Evolutionary conservation across 2,329 filamentous ascomycete genomes (phyloP).

Genomic region (Cladosporium phlei): DNA sequence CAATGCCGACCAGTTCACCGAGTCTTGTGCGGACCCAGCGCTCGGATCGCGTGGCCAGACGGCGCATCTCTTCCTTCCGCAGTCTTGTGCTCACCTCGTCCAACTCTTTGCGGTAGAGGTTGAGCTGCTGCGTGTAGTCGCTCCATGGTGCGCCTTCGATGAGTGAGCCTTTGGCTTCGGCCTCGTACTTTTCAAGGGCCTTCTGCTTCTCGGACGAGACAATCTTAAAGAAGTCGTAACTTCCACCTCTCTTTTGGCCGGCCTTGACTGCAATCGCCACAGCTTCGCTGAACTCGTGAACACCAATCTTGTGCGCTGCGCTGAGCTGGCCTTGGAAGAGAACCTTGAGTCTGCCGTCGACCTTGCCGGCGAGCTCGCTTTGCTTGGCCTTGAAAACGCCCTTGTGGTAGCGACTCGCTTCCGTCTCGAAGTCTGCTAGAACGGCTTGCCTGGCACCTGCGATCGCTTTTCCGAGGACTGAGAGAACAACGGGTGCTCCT

Average conservation of each 20-base stretch:
- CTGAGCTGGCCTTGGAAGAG: constrained; percentile 84
- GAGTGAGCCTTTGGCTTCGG: constrained; percentile 66
- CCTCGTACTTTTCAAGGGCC: constrained; percentile 69
- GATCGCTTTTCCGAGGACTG: constrained; percentile 70
- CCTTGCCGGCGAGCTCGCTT: constrained; percentile 76
- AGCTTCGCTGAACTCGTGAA: constrained; percentile 77
- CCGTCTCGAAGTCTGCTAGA: constrained; percentile 78
- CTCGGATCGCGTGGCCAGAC: constrained; percentile 84
- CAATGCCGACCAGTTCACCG: constrained; percentile 79
- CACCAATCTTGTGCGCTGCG: constrained; percentile 83
- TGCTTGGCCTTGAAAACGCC: constrained; percentile 85
- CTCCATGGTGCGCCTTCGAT: constrained; percentile 84
- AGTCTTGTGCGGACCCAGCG: constrained; percentile 88
- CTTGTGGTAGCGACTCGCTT: constrained; percentile 94
- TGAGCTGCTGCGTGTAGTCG: constrained; percentile 74
- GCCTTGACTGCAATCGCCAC: constrained; percentile 82
- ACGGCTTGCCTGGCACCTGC: constrained; percentile 66
- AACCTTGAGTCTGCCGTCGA: constrained; percentile 81
- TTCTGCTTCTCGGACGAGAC: constrained; percentile 76
- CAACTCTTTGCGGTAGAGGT: constrained; percentile 82
- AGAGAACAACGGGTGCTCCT: constrained; percentile 69
- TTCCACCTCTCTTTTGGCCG: constrained; percentile 84
- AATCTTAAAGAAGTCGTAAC: constrained; percentile 94
- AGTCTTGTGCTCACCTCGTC: constrained; percentile 80
- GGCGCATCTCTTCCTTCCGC: constrained; percentile 92